Evolutionary conservation across 176 grass and related monocot genomes (phyloP).

Genomic region (Paspalum vaginatum): DNA sequence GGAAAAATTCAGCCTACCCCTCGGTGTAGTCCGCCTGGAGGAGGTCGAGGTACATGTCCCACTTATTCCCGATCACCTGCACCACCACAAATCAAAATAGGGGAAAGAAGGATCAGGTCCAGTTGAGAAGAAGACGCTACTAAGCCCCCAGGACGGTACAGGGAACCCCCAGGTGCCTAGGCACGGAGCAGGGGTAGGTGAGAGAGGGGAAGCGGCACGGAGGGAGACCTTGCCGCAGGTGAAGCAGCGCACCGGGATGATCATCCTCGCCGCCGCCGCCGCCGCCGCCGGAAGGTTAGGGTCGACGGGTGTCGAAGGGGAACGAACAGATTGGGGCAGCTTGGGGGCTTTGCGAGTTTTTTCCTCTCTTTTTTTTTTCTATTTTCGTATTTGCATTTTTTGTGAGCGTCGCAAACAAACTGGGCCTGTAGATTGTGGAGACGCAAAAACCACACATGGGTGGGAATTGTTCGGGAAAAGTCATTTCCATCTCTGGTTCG

Average conservation of each 20-base stretch:
- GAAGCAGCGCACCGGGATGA: slow-evolving; percentile 81
- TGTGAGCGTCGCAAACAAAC: too few relatives aligned
- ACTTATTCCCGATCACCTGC: slow-evolving; percentile 82
- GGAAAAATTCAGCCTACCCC: slow-evolving; percentile 34
- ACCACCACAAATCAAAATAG: slow-evolving; percentile 1
- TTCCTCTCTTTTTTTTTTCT: background rate
- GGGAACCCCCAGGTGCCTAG: background rate
- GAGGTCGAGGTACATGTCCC: slow-evolving; percentile 74
- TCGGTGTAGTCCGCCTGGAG: slow-evolving; percentile 68
- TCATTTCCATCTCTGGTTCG: too few relatives aligned
- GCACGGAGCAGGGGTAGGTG: background rate
- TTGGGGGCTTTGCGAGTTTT: background rate
- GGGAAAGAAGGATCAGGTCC: background rate
- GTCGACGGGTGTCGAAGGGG: background rate
- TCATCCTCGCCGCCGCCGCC: slow-evolving; percentile 56
- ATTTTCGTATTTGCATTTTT: background rate
- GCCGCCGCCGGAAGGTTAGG: slow-evolving; percentile 7
- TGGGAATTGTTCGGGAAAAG: too few relatives aligned
- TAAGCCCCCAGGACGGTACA: background rate
- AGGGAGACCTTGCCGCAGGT: slow-evolving; percentile 65
- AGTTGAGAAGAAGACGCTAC: background rate
- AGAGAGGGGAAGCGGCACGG: background rate
- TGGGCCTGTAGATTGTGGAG: too few relatives aligned
- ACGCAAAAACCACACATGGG: too few relatives aligned
- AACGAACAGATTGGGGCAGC: background rate